These are phyloP conservation scores for sorghum (Sorghum bicolor) DNA, from an alignment of 176 grass and related monocot genomes.

Conservation along the genomic window DNA sequence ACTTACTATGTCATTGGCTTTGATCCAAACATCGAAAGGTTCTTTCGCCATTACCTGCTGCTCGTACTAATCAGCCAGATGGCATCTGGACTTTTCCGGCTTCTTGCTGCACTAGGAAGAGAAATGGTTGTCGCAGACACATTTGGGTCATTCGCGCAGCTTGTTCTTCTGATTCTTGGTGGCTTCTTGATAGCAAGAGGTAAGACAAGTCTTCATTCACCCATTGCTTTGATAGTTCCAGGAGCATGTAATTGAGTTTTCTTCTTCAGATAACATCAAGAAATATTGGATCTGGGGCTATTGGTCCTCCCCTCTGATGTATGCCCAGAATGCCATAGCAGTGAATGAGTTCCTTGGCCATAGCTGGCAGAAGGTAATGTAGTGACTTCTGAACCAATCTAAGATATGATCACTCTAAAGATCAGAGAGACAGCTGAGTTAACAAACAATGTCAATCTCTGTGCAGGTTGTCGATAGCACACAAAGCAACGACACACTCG, in stretches of 20 bases:
- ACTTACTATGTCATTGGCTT: slow-evolving; percentile 96
- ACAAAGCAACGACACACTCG: slow-evolving; percentile 48
- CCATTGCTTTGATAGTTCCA: background rate
- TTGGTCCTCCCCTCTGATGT: slow-evolving; percentile 93
- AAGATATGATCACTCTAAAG: background rate
- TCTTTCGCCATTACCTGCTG: slow-evolving; percentile 88
- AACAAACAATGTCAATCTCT: slow-evolving; percentile 20
- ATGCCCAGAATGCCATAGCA: slow-evolving; percentile 88
- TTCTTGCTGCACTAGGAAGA: slow-evolving; percentile 86
- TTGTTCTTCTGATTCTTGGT: slow-evolving; percentile 92
- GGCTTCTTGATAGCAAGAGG: slow-evolving; percentile 91
- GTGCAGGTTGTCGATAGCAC: slow-evolving; percentile 39
- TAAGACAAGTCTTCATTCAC: slow-evolving; percentile 28
- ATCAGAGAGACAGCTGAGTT: slow-evolving; percentile 10
- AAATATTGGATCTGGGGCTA: slow-evolving; percentile 99
- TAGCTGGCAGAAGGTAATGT: slow-evolving; percentile 69
- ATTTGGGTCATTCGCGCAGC: slow-evolving; percentile 88
- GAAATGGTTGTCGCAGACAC: slow-evolving; percentile 98
- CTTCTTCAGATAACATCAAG: slow-evolving; percentile 72
- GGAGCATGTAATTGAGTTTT: slow-evolving; percentile 19
- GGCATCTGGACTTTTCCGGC: slow-evolving; percentile 86
- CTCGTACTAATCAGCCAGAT: slow-evolving; percentile 91
- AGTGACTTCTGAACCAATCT: background rate
- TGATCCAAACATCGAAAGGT: slow-evolving; percentile 81
- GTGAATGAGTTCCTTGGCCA: slow-evolving; percentile 91